Base-by-base conservation (phyloP, 768 basidiomycete genomes). In the Boletus speciosus region DNA sequence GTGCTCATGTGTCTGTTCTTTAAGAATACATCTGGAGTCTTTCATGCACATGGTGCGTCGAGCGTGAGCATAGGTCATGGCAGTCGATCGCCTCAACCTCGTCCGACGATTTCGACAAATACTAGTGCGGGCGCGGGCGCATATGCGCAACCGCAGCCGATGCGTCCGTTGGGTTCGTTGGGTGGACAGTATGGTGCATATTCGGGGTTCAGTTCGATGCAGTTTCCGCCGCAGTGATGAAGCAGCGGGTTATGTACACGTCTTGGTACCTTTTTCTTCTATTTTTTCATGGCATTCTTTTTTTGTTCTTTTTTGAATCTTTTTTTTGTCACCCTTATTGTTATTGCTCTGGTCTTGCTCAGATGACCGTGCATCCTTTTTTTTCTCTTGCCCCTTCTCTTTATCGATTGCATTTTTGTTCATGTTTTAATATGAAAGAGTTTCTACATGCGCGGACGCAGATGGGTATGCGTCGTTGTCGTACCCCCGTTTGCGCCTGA, bases 71-170 rank as follows among this genome's bases (percentile, higher is more conserved):
- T 52, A 16, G 52, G 63, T 9, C 15, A 47, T 11, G 58, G 37
- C 12, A 57, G 21, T 47, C 50, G 69, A 15, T 59, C 65, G 11
- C 45, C 70, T 19, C 70, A 60, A 21, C 34, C 61, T 2, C 58
- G 60, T 25, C 50, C 64, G 2, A 49, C 59, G 23, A 54, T 56
- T 16, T 41, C 56, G 12, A 56, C 61, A 21, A 49, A 51, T 6
- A 19, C 50, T 19, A 40, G 46, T 32, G 29, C 45, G 6, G 34
- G 51, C 16, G 48, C 54, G 10, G 39, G 57, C 37, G n/a, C 41
- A 44, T 70, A 58, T 43, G 63, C 58, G 12, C 66, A 70, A 21
- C 60, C 68, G 1, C 61, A 66, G 41, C 63, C 63, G 7, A 58
- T 56, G 35, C 65, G 65, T 34, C 58, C 65, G 10, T 25, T 49